Base-by-base conservation (phyloP, 2,329 filamentous ascomycete species). In the Apiospora rasikravindrae region DNA sequence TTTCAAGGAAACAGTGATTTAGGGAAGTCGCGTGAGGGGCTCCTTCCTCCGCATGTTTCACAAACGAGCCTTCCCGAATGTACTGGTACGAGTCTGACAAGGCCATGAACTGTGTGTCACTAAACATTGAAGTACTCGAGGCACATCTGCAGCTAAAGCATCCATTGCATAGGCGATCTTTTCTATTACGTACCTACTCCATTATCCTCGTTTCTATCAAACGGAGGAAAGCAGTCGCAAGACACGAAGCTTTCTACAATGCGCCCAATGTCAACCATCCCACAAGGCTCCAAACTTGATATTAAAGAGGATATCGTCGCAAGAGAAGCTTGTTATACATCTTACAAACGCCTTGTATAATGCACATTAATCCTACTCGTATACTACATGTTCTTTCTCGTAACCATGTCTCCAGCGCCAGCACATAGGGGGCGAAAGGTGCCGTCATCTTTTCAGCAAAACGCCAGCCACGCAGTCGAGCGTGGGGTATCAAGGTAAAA, bases 371-470 rank as follows among this genome's bases (percentile, higher is more conserved):
- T n/a, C 45, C 14, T 40, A 69, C 2, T 69, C 49, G 45, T 51
- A 69, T 69, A n/a, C 66, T 40, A 29, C 66, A 68, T 68, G 11
- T 29, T 40, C 16, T 64, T 40, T 40, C 14, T 57, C 57, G 29
- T 64, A 40, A n/a, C 19, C 33, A 64, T 64, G 22, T 61, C 5
- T n/a, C 57, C 57, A 64, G 57, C 57, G 57, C 57, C 57, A 24
- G 40, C 26, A 8, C 4, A 22, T 40, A 40, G 33, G 57, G 57
- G 57, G 57, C 57, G 29, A 40, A n/a, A 19, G 33, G 33, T 14
- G 22, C 24, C 33, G 22, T 64, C 29, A 22, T 64, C 53, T 40
- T 64, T 40, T n/a, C 33, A 64, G 57, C 40, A 64, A 64, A 64
- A 64, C 57, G 57, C 57, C 29, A 37, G 57, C 57, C 57, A 40